Conservation (phyloP, 768 basidiomycete genomes). For the Nidula microcarpa region DNA sequence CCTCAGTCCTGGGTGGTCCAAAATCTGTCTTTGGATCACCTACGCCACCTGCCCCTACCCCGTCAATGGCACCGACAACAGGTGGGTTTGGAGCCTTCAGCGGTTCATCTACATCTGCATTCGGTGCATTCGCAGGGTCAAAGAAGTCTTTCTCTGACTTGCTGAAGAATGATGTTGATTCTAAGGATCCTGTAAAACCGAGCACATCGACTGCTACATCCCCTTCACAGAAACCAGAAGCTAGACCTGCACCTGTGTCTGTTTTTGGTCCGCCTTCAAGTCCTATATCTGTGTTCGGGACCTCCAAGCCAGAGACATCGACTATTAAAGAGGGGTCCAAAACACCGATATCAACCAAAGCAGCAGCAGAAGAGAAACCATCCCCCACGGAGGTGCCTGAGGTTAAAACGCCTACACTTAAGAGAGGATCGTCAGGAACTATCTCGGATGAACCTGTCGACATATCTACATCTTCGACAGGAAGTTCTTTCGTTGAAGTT, state of each 20-base stretch:
- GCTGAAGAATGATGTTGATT: slow-evolving; percentile 35
- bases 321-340: background rate
- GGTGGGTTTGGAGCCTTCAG: slow-evolving; percentile 55
- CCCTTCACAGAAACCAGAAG: slow-evolving; percentile 2
- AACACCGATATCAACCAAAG: slow-evolving; percentile 2
- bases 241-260: background rate
- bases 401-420: background rate
- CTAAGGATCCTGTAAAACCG: slow-evolving; percentile 16
- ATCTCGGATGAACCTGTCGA: slow-evolving; percentile 20
- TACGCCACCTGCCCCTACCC: slow-evolving; percentile 18
- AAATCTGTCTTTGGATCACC: slow-evolving; percentile 27
- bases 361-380: background rate
- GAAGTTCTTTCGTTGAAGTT: slow-evolving; percentile 50
- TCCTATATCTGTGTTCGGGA: too few species aligned
- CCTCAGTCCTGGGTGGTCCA: slow-evolving; percentile 29
- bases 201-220: slow-evolving; percentile 1
- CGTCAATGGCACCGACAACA: slow-evolving; percentile 21
- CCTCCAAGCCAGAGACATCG: background rate
- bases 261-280: background rate
- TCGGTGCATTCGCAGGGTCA: slow-evolving; percentile 35
- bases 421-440: slow-evolving; percentile 4
- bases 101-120: slow-evolving; percentile 30
- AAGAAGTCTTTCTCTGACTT: slow-evolving; percentile 58
- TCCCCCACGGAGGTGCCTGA: background rate
- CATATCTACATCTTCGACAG: slow-evolving; percentile 36